phyloP scores from a whole-genome alignment of 768 basidiomycete genomes.

The Tulasnella sp. region DNA sequence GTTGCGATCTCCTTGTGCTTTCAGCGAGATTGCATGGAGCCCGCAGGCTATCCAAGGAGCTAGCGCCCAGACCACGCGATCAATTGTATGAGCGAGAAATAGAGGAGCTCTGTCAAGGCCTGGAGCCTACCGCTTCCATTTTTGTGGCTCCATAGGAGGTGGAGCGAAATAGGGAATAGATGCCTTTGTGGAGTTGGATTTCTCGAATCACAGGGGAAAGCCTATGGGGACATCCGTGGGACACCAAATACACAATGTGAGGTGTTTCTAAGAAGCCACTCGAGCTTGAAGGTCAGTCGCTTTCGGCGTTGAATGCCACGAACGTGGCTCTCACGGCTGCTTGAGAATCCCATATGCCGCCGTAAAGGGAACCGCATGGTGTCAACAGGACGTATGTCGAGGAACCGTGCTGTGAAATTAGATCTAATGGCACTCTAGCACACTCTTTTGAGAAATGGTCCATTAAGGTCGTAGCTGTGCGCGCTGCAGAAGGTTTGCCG shows the following conservation, averaged over 20 bases:
- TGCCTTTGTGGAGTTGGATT: not conserved
- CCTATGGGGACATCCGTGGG: not conserved
- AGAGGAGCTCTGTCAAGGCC: not conserved
- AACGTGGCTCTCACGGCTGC: not conserved
- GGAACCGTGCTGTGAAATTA: no score
- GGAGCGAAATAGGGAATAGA: not conserved
- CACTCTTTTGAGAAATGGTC: no score
- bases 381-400: no score
- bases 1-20: not conserved
- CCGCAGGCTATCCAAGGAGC: not conserved
- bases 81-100: not conserved
- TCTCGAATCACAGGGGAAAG: not conserved
- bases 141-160: not conserved
- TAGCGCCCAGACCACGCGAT: not conserved
- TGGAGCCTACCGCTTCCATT: not conserved
- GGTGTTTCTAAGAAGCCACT: not conserved
- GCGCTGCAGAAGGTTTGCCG: no score
- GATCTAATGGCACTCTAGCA: no score
- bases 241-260: not conserved
- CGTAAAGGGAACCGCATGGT: not conserved
- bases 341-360: not conserved
- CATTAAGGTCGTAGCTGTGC: no score
- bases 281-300: not conserved
- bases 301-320: not conserved
- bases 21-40: not conserved